A percentile compares a stretch with the other conserved stretches of the same genome.
Conservation (phyloP, 192 early-diverging fungal species). For the Linnemannia hyalina region DNA sequence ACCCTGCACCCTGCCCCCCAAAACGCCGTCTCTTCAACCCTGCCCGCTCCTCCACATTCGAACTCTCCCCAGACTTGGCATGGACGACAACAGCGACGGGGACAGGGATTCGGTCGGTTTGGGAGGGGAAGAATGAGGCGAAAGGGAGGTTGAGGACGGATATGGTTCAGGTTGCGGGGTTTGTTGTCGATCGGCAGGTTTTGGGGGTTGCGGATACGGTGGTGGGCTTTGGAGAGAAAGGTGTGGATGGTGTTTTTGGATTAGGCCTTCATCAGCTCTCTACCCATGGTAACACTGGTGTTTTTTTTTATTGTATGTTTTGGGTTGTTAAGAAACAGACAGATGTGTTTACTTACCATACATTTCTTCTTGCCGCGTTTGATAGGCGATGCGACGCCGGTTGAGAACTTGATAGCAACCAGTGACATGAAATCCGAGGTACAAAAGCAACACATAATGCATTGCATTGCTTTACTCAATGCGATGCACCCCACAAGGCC, state of each 20-base stretch:
- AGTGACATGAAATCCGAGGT: conserved; percentile 24
- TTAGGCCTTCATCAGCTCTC: conserved; percentile 40
- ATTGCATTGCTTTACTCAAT: too few relatives aligned
- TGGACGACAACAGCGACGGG: conserved; percentile 18
- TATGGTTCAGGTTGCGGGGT: conserved; percentile 63
- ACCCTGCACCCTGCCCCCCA: conserved; percentile 17
- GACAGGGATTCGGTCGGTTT: conserved; percentile 33
- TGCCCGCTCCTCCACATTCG: conserved; percentile 11
- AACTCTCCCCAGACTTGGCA: neutral
- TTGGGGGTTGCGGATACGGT: conserved; percentile 69
- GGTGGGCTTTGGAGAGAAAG: conserved; percentile 56
- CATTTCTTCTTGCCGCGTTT: neutral
- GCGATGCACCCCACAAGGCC: too few relatives aligned
- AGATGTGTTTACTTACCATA: neutral
- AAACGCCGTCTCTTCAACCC: conserved; percentile 29
- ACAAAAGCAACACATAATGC: neutral
- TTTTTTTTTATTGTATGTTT: neutral
- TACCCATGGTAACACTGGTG: neutral
- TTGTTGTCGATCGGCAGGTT: conserved; percentile 64
- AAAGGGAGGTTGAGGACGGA: conserved; percentile 53
- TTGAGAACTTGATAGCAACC: conserved; percentile 11
- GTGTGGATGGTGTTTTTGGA: conserved; percentile 71
- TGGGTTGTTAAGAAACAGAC: neutral
- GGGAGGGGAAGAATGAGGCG: conserved; percentile 17
- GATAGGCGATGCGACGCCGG: neutral